Evolutionary conservation across 148 eudicot genomes (phyloP).

Genomic region (Suaeda aralocaspica): DNA sequence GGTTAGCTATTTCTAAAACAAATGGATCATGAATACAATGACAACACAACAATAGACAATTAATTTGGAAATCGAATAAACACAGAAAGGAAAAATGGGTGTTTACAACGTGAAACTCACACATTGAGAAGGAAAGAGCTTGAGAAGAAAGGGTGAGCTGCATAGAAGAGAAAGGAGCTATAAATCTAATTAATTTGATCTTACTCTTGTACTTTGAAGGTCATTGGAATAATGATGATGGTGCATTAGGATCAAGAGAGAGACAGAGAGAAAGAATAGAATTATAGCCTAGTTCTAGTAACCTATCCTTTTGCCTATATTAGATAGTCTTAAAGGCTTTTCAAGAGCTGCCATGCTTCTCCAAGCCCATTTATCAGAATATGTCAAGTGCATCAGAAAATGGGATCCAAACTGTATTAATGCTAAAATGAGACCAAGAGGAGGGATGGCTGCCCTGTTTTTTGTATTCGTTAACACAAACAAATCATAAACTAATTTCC

Average conservation of each 20-base stretch:
- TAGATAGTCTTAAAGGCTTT: too few relatives aligned
- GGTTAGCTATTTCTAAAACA: background rate
- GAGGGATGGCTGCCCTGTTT: too few relatives aligned
- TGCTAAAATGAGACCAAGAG: too few relatives aligned
- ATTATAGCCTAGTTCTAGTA: background rate
- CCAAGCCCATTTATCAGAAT: too few relatives aligned
- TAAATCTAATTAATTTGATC: background rate
- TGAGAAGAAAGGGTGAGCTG: background rate
- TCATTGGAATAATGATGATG: background rate
- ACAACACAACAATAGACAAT: background rate
- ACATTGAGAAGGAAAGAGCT: background rate
- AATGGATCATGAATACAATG: background rate
- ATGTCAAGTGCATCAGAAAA: too few relatives aligned
- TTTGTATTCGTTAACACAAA: too few relatives aligned
- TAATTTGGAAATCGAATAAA: background rate
- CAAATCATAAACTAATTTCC: too few relatives aligned
- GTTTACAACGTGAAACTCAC: background rate
- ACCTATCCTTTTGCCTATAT: background rate
- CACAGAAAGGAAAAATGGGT: background rate
- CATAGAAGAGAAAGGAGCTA: background rate
- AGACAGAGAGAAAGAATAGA: background rate
- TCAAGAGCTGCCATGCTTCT: too few relatives aligned
- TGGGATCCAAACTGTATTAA: too few relatives aligned
- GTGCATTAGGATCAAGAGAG: background rate
- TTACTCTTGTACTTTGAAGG: background rate